phyloP scores from a whole-genome alignment of 1,139 yeast genomes.

The Saccharomyces hybrid region DNA sequence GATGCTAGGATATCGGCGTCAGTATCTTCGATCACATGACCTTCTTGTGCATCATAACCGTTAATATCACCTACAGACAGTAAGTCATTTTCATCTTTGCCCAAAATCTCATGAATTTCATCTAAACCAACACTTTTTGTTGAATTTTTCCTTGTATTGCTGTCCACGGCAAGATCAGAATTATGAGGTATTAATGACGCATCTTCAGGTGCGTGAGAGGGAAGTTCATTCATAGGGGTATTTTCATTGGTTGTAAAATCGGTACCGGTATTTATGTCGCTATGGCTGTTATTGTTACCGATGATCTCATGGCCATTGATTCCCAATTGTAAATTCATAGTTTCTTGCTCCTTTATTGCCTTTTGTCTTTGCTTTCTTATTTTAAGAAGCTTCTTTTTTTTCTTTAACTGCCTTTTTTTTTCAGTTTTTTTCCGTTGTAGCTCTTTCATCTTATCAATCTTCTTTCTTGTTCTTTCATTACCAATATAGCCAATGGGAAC shows the following conservation, averaged over 20 bases:
- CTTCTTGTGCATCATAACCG: not conserved
- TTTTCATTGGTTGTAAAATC: not conserved
- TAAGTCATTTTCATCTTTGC: constrained; percentile 19
- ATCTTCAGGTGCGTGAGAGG: not conserved
- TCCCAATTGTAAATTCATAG: not conserved
- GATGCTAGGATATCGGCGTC: constrained; percentile 31
- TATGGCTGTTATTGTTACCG: not conserved
- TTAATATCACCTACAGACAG: constrained; percentile 12
- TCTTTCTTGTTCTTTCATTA: constrained; percentile 30
- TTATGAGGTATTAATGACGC: not conserved
- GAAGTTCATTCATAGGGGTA: not conserved
- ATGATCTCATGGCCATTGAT: not conserved
- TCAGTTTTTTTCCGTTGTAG: constrained; percentile 29
- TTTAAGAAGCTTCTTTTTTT: constrained; percentile 28
- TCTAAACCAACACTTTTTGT: constrained; percentile 28
- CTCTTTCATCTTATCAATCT: constrained; percentile 32
- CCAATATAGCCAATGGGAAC: constrained; percentile 34
- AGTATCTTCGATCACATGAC: constrained; percentile 14
- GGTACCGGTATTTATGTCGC: not conserved
- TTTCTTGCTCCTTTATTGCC: constrained; percentile 2
- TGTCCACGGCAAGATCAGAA: not conserved
- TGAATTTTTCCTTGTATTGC: constrained; percentile 18
- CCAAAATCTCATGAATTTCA: constrained; percentile 23
- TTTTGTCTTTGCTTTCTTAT: constrained; percentile 23
- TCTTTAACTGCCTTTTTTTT: constrained; percentile 26